Evolutionary conservation across 768 basidiomycete species (phyloP), one percentile per base, ranked within the genome.

Genomic region (Leccinum subgranulosum): DNA sequence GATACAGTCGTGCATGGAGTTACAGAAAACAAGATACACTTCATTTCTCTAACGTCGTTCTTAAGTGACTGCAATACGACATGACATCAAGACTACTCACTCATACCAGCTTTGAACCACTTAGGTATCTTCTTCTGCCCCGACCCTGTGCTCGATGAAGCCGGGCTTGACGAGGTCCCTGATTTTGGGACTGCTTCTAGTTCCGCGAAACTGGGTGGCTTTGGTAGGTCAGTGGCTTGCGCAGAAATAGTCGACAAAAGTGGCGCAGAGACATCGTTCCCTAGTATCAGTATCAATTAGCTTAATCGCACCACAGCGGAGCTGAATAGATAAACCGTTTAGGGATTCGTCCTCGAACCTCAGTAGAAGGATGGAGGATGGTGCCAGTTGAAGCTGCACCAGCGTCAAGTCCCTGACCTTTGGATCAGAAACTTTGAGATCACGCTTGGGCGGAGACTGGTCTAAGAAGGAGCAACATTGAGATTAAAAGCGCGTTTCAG

Each of bases 381-480:
- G 93, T 1, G 92, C 84, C 23, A 96, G 76, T 33, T 88, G 81
- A 11, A 96, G 79, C 43, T 92, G 82, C 2, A 78, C 72, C 2
- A 96, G 78, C 11, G 79, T 80, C 52, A 86, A 77, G 66, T 88
- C 85, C 62, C 85, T 84, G 28, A 91, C 84, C 57, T 77, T 74
- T 9, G 84, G 83, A 64, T 94, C 93, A 6, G 88, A 90, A 7
- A 91, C 88, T 62, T 86, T 90, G 64, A 92, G 77, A 54, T 96
- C 94, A 27, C 87, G 84, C 64, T 85, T 87, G 1, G 93, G 94
- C 2, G 91, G 92, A 3, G 79, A 76, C 74, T 94, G 90, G 71
- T 90, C 92, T 94, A 43, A 43, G 15, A 43, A 19, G 36, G 39
- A 23, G 51, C 10, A 11, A 29, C n/a, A 27, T 64, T 8, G 55